Base-by-base conservation (phyloP, 441 rosid species). In the Viola pubescens region DNA sequence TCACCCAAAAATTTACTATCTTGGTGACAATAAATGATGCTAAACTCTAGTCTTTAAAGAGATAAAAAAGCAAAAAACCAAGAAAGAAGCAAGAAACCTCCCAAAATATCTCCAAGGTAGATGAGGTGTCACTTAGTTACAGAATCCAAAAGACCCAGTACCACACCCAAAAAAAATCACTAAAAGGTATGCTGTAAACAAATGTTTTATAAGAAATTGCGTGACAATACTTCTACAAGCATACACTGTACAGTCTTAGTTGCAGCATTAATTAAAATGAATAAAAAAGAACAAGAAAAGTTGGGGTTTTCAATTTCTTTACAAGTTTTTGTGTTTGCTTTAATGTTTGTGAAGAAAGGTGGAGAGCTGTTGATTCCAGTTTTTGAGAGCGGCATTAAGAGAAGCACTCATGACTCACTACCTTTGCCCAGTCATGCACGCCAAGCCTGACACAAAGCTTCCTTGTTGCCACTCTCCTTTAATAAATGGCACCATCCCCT, bases 371-470 rank as follows among this genome's bases (percentile, higher is more conserved):
- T 67, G 70, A 63, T 71, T 75, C 54, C 59, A 56, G 54, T 65
- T 61, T 58, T 26, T 13, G 54, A 40, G 57, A 51, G 53, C 65
- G 9, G 54, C 37, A 39, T 50, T 62, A 48, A 59, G 69, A 63
- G 64, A 66, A 61, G 48, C 64, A 65, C 64, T 67, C 67, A 66
- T 63, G 68, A 59, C 60, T 73, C 63, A 41, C 42, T 59, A 59
- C 71, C 76, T 56, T 74, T 72, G 73, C 80, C 60, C 70, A 60
- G 75, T 60, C 37, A 58, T 57, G 79, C 82, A 82, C 84, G 82
- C 84, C 74, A 73, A 65, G 48, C 48, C 85, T 78, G 88, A 78
- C 83, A 82, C 65, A 58, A 56, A 66, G 68, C 58, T 62, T 70
- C 70, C 71, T 60, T 73, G 66, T 61, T 68, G 70, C 66, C 63